phyloP scores from a whole-genome alignment of 495 filamentous ascomycete species.

The Aspergillus funiculosus region DNA sequence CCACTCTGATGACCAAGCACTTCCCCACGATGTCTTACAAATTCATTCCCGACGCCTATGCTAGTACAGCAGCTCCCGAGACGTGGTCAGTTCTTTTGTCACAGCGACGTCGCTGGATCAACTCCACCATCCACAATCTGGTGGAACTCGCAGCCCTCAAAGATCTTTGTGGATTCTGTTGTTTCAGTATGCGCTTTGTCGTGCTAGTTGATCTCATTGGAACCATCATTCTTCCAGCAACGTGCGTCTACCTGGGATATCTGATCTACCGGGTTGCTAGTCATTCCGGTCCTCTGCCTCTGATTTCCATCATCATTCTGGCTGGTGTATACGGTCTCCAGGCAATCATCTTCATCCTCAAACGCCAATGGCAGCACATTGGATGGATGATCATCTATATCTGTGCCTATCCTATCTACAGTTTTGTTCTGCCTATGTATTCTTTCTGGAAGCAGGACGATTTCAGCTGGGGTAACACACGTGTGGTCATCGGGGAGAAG shows the following conservation, averaged over 20 bases:
- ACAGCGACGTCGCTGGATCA: conserved; percentile 96
- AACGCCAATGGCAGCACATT: conserved; percentile 93
- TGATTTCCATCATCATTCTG: conserved; percentile 82
- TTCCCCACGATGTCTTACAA: conserved; percentile 95
- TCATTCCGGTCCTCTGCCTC: conserved; percentile 67
- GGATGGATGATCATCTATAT: conserved; percentile 99
- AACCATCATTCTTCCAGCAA: conserved; percentile 88
- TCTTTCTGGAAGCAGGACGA: conserved; percentile 99
- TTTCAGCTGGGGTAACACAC: conserved; percentile 97
- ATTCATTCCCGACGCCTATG: conserved; percentile 88
- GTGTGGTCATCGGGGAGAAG: conserved; percentile 91
- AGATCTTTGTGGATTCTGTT: conserved; percentile 97
- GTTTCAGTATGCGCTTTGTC: conserved; percentile 97
- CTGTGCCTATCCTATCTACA: conserved; percentile 87
- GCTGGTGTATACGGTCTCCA: conserved; percentile 93
- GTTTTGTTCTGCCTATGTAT: conserved; percentile 86
- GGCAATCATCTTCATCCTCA: conserved; percentile 90
- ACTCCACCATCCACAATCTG: conserved; percentile 95
- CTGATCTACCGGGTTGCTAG: conserved; percentile 76
- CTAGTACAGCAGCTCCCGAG: conserved; percentile 87
- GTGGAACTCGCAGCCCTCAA: conserved; percentile 79
- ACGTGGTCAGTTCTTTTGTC: conserved; percentile 89
- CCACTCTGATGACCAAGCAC: conserved; percentile 95
- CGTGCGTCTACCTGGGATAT: conserved; percentile 83
- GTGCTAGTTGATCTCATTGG: conserved; percentile 93